Evolutionary conservation across 1,284 basidiomycete species (phyloP).

Genomic region (Agaricales sp.): DNA sequence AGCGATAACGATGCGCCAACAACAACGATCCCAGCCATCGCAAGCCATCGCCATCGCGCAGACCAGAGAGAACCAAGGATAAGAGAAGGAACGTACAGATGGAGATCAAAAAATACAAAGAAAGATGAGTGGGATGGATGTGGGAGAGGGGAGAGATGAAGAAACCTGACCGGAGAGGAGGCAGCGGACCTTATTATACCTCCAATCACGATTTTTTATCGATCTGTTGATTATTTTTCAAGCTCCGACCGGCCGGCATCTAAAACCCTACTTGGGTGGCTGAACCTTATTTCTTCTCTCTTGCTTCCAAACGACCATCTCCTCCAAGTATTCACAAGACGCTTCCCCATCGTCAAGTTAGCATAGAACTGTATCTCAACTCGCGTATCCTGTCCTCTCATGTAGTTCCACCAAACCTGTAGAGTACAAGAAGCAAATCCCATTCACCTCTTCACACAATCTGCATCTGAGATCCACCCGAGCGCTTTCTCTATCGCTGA

Average conservation of each 20-base stretch:
- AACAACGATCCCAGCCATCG: background rate
- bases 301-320: too few species aligned
- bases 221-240: background rate
- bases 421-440: too few species aligned
- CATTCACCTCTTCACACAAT: too few species aligned
- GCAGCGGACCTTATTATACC: background rate
- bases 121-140: background rate
- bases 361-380: too few species aligned
- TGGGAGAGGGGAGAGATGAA: slow-evolving; percentile 8
- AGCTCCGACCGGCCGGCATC: background rate
- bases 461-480: too few species aligned
- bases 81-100: slow-evolving; percentile 1
- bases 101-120: slow-evolving; percentile 2
- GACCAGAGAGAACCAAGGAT: slow-evolving; percentile 7
- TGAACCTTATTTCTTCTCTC: background rate
- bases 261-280: too few species aligned
- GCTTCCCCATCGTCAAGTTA: too few species aligned
- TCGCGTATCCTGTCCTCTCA: too few species aligned
- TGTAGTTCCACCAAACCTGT: too few species aligned
- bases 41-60: background rate
- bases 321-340: too few species aligned
- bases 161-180: slow-evolving; percentile 17
- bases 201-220: background rate
- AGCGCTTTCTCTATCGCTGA: too few species aligned
- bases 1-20: slow-evolving; percentile 1